Evolutionary conservation across 331 rosid genomes (phyloP), one percentile per base, ranked within the genome.

Genomic region (Saraca asoca): DNA sequence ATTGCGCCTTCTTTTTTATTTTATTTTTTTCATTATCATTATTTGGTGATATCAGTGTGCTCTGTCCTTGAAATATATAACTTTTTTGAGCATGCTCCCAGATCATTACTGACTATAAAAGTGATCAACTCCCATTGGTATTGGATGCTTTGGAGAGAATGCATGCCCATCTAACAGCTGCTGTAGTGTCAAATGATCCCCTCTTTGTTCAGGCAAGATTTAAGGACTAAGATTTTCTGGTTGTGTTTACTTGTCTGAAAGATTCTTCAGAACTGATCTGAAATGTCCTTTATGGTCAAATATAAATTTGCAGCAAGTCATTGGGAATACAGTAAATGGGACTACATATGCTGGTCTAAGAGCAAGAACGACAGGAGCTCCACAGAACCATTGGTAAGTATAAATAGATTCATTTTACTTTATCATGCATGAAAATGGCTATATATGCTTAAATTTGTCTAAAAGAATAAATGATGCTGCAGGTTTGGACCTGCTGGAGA

Each of bases 401-500:
- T 20, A 69, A 41, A 15, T 2, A 15, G 65, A 12, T 35, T 18
- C 12, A 45, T 59, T 11, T 12, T 20, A 11, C 16, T 55, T 53
- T 50, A 12, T 38, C 55, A 24, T 34, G 31, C 19, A 8, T 2
- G 11, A 3, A 3, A 19, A 24, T 24, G 53, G 45, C 70, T n/a
- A 20, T 49, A 38, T 55, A 52, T 60, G 18, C 31, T 74, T 73
- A 43, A 51, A 31, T 6, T 43, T 35, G 31, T 51, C 44, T 7
- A 57, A 69, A 78, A 55, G 18, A 12, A 80, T 59, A 24, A 24
- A 68, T 54, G 67, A 9, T 39, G 34, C 56, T 73, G 67, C 80
- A 90, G 98, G 98, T 90, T 93, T 78, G 97, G 98, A 68, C 98
- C 96, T 0, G 85, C 95, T 6, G 98, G 98, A 12, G 98, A 93